Evolutionary conservation across 495 filamentous ascomycete species (phyloP).

Genomic region (Apiosordaria backusii): DNA sequence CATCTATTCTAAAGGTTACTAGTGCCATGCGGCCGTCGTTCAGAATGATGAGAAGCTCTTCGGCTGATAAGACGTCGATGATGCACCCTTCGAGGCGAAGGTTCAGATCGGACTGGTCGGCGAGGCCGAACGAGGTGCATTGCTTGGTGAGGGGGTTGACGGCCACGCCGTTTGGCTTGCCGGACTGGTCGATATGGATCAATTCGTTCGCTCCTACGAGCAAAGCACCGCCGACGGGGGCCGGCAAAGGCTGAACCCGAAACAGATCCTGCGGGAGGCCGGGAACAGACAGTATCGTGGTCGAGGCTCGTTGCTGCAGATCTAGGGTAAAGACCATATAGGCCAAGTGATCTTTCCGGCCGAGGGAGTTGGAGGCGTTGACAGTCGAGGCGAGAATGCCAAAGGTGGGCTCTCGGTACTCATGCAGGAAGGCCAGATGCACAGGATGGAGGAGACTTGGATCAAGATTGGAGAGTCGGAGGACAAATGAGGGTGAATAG

Average conservation of each 20-base stretch:
- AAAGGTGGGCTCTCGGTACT: constrained; percentile 96
- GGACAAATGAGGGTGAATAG: constrained; percentile 86
- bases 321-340: constrained; percentile 96
- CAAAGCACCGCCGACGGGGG: constrained; percentile 82
- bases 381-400: constrained; percentile 80
- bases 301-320: constrained; percentile 88
- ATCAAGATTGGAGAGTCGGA: constrained; percentile 81
- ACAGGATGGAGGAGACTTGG: constrained; percentile 81
- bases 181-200: constrained; percentile 93
- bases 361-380: constrained; percentile 68
- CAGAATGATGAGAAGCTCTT: constrained; percentile 81
- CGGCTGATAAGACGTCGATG: constrained; percentile 68
- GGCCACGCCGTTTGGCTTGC: constrained; percentile 88
- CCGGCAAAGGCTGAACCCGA: constrained; percentile 75
- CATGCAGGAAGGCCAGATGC: constrained; percentile 88
- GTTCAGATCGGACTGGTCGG: constrained; percentile 77
- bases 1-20: constrained; percentile 81
- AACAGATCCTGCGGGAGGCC: constrained; percentile 88
- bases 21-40: constrained; percentile 71
- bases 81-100: constrained; percentile 79
- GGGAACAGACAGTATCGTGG: constrained; percentile 79
- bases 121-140: constrained; percentile 71
- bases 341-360: constrained; percentile 77
- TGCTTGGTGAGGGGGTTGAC: constrained; percentile 85
- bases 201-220: constrained; percentile 85